Base-by-base conservation (phyloP, 1,284 basidiomycete species). In the Moesziomyces aphidis region DNA sequence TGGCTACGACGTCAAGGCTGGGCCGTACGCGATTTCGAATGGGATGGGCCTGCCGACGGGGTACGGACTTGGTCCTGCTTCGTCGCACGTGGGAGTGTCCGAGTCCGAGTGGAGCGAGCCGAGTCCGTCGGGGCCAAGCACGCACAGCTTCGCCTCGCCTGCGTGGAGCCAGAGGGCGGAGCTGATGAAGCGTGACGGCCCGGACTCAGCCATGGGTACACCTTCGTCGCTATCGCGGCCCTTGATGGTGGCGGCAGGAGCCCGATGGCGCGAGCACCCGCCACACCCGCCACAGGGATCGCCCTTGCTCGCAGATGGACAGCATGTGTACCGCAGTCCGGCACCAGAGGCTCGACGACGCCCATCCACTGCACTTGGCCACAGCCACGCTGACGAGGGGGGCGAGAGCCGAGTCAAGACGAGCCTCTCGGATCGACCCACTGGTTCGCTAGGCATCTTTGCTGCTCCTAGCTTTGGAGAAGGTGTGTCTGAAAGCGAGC, bases 71-170 rank as follows among this genome's bases (percentile, higher is more conserved):
- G 50, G 49, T 4, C 67, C 55, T 22, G 43, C 39, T 8, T 13
- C 46, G 5, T 21, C 48, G 45, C 61, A 70, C 23, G 47, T 61
- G 43, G 50, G 50, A 4, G 44, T 54, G 1, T 24, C 56, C 42
- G 67, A 70, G 31, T 70, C 61, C 7, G 67, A 70, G 13, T 70
- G 67, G 67, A 70, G 67, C 57, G 67, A 63, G 34, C 67, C 59
- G 34, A 70, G 67, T 42, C 67, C 67, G 5, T 68, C 66, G 1
- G 66, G 55, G 4, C 59, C 60, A 3, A 63, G 66, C 34, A 44
- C 56, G 19, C 67, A 63, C 24, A 44, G 53, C 0, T 70, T 70
- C 44, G 67, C 61, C 4, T 70, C 67, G 24, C 67, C 67, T 2
- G 57, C 61, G 21, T 70, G 67, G 67, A 70, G 67, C 31, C 67